Base-by-base conservation (phyloP, 2,329 filamentous ascomycete species). In the Aphanoascus verrucosus region DNA sequence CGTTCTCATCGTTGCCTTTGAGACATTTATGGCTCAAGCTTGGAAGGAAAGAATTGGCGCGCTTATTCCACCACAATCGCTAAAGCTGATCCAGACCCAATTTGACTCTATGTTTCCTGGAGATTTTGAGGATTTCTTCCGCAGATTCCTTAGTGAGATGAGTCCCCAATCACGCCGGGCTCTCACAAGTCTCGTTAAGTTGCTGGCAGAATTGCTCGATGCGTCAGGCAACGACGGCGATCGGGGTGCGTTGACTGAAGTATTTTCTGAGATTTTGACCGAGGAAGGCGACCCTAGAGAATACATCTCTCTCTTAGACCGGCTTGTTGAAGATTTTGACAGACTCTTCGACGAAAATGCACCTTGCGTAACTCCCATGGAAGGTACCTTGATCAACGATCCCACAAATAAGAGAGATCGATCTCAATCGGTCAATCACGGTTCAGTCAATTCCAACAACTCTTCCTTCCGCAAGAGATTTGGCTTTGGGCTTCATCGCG, bases 161-260 rank as follows among this genome's bases (percentile, higher is more conserved):
- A 70, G 74, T 5, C 77, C 78, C 17, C 79, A 82, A 55, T 82
- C 82, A 55, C 78, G 80, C 58, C 81, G 90, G 56, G 89, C 90
- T 0, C 87, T 96, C 59, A 85, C 85, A 37, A 82, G 85, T 0
- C 79, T 95, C 49, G 84, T 96, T 64, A 91, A 88, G 63, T 77
- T 97, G 32, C 76, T 97, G 20, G 86, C 88, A 0, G 88, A 95
- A 64, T 74, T 97, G 31, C 78, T 96, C 5, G 89, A 94, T 59
- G 89, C 88, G 2, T 95, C 89, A 60, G 84, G 84, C 49, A 95
- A 94, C 62, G 91, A 96, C 64, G 86, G 88, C 32, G 91, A 96
- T 65, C 80, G 90, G 46, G 91, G 91, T 47, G 86, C 88, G 19
- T 71, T 97, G 61, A 96, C 89, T 0, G 81, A 88, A 43, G 86